These are phyloP conservation scores for Aspergillus affinis DNA, from an alignment of 495 filamentous ascomycete species.

Conservation along the genomic window DNA sequence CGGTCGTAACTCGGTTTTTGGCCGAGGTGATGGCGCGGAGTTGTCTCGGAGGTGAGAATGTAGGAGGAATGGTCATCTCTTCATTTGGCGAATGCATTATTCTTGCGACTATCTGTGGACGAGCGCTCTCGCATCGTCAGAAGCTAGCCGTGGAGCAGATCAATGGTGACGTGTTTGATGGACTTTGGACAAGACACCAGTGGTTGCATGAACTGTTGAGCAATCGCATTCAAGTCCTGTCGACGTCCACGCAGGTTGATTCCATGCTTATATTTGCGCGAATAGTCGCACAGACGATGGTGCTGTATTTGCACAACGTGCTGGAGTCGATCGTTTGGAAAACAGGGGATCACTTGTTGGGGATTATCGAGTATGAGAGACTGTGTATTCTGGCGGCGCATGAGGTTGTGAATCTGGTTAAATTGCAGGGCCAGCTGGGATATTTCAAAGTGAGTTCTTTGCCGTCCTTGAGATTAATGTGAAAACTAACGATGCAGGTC, in stretches of 20 bases:
- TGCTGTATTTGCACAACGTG: slow-evolving; percentile 33
- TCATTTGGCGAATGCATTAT: slow-evolving; percentile 49
- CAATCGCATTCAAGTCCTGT: slow-evolving; percentile 29
- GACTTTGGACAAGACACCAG: slow-evolving; percentile 49
- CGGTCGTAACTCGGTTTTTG: slow-evolving; percentile 41
- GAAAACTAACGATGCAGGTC: slow-evolving; percentile 10
- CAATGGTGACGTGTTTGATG: slow-evolving; percentile 24
- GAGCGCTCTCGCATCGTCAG: slow-evolving; percentile 45
- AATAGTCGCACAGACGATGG: slow-evolving; percentile 44
- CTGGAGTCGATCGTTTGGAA: slow-evolving; percentile 26
- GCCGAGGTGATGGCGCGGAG: slow-evolving; percentile 38
- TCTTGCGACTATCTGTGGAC: slow-evolving; percentile 48
- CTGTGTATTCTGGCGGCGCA: slow-evolving; percentile 25
- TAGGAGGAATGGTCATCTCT: slow-evolving; percentile 26
- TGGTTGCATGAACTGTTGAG: slow-evolving; percentile 48
- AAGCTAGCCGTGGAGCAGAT: slow-evolving; percentile 27
- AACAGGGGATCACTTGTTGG: slow-evolving; percentile 22
- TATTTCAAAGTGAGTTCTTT: slow-evolving; percentile 21
- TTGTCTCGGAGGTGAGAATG: slow-evolving; percentile 2
- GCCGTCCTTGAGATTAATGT: not conserved
- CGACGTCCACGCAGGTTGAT: slow-evolving; percentile 32
- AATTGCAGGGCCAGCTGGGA: slow-evolving; percentile 23
- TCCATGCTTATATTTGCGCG: slow-evolving; percentile 45
- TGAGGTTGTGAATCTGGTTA: slow-evolving; percentile 22
- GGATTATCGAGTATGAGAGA: slow-evolving; percentile 24